Evolutionary conservation across 2,329 filamentous ascomycete genomes (phyloP).

Genomic region (Annulohypoxylon truncatum): DNA sequence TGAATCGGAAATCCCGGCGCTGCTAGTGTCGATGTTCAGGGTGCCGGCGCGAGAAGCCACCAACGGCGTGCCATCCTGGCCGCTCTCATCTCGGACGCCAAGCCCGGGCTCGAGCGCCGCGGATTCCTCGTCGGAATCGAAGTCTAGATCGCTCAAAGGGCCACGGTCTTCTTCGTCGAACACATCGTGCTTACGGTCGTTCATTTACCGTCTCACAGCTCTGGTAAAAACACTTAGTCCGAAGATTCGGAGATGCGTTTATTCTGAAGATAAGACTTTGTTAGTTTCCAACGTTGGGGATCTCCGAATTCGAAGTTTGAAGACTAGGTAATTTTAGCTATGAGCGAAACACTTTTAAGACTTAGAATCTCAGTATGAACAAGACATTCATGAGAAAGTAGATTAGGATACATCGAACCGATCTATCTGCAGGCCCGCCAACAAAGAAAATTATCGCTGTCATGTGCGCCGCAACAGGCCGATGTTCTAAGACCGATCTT

Average conservation of each 20-base stretch:
- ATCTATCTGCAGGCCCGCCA: slow-evolving; percentile 11
- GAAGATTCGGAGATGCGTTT: slow-evolving; percentile 4
- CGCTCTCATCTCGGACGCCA: slow-evolving; percentile 27
- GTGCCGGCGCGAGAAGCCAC: slow-evolving; percentile 24
- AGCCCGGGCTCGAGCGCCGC: slow-evolving; percentile 21
- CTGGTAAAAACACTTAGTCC: not conserved
- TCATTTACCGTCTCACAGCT: slow-evolving; percentile 34
- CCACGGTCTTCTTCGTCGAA: slow-evolving; percentile 33
- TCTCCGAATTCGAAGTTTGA: not conserved
- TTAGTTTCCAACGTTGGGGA: not conserved
- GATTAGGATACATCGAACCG: not conserved
- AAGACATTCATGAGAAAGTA: not conserved
- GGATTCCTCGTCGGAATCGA: slow-evolving; percentile 34
- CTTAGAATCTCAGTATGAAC: not conserved
- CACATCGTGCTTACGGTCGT: slow-evolving; percentile 19
- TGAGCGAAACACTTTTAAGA: not conserved
- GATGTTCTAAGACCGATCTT: slow-evolving; percentile 34
- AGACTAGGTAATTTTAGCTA: not conserved
- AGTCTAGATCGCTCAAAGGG: slow-evolving; percentile 35
- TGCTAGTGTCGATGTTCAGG: slow-evolving; percentile 31
- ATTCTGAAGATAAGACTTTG: not conserved
- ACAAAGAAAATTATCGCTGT: slow-evolving; percentile 31
- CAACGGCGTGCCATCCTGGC: slow-evolving; percentile 25
- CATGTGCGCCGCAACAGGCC: slow-evolving; percentile 25
- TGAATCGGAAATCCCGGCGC: not conserved